These are phyloP conservation scores for Eutypa lata DNA, from an alignment of 2,329 filamentous ascomycete species.

Conservation along the genomic window DNA sequence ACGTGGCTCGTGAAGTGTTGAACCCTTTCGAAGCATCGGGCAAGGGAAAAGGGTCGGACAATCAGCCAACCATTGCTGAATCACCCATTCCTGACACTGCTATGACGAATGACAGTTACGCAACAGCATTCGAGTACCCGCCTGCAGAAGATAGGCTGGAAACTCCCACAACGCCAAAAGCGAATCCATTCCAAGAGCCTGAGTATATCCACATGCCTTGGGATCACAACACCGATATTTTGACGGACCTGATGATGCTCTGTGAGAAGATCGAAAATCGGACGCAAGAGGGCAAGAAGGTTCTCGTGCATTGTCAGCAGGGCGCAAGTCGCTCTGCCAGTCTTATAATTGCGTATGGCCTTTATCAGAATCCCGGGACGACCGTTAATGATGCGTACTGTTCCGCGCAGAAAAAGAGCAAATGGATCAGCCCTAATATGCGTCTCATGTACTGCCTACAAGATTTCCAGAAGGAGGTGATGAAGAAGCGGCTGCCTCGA, in stretches of 20 bases:
- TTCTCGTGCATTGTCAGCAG: slow-evolving; percentile 82
- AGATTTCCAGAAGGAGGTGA: slow-evolving; percentile 68
- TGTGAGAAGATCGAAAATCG: slow-evolving; percentile 74
- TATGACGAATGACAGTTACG: slow-evolving; percentile 54
- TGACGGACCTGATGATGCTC: slow-evolving; percentile 69
- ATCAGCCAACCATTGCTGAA: slow-evolving; percentile 31
- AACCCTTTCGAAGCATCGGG: slow-evolving; percentile 61
- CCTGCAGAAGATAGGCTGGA: slow-evolving; percentile 36
- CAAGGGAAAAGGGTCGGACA: slow-evolving; percentile 17
- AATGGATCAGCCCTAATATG: slow-evolving; percentile 91
- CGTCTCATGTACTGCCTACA: slow-evolving; percentile 86
- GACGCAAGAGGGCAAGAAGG: slow-evolving; percentile 70
- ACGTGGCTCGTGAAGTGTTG: slow-evolving; percentile 76
- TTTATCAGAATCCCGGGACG: slow-evolving; percentile 73
- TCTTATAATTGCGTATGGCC: slow-evolving; percentile 80
- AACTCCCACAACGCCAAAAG: slow-evolving; percentile 58
- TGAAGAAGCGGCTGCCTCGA: slow-evolving; percentile 45
- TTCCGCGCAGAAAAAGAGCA: slow-evolving; percentile 74
- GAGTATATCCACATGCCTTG: slow-evolving; percentile 86
- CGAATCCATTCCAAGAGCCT: slow-evolving; percentile 49
- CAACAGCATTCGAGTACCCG: slow-evolving; percentile 59
- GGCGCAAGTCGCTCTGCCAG: slow-evolving; percentile 82
- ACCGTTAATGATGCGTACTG: slow-evolving; percentile 83
- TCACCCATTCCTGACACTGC: slow-evolving; percentile 55
- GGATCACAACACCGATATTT: slow-evolving; percentile 87